Percentiles rank a stretch among this genome's conserved stretches.
These are phyloP conservation scores for Apiotrichum mycotoxinovorans DNA, from an alignment of 1,284 basidiomycete genomes.

Conservation along the genomic window DNA sequence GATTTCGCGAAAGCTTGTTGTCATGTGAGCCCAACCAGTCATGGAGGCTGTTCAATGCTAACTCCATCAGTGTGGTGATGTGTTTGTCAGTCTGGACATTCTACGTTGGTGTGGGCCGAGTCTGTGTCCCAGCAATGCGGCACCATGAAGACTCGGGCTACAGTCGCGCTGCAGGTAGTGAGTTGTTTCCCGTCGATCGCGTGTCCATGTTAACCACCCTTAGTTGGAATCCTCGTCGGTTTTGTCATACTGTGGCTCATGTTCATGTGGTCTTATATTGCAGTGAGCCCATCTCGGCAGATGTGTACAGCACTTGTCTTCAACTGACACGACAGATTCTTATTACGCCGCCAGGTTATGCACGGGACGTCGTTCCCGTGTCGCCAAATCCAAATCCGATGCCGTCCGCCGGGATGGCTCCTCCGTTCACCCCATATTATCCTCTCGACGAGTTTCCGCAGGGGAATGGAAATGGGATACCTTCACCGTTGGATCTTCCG, in stretches of 20 bases:
- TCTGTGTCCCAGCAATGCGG: slow-evolving; percentile 64
- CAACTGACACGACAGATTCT: slow-evolving; percentile 52
- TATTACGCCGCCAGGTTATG: slow-evolving; percentile 64
- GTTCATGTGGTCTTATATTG: slow-evolving; percentile 67
- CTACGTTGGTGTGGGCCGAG: slow-evolving; percentile 67
- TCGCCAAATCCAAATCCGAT: not conserved
- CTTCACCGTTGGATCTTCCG: no score
- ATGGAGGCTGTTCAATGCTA: not conserved
- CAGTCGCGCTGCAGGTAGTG: slow-evolving; percentile 58
- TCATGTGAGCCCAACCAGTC: slow-evolving; percentile 23
- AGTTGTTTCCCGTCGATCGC: slow-evolving; percentile 40
- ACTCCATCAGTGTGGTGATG: slow-evolving; percentile 33
- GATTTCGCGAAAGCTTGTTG: slow-evolving; percentile 29
- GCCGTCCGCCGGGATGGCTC: not conserved
- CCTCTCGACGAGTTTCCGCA: not conserved
- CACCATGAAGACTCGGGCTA: slow-evolving; percentile 51
- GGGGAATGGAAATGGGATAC: no score
- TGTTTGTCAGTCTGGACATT: slow-evolving; percentile 45
- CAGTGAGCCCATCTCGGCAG: slow-evolving; percentile 51
- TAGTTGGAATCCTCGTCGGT: slow-evolving; percentile 60
- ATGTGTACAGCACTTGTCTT: not conserved
- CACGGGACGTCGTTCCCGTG: slow-evolving; percentile 57
- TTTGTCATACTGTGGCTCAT: slow-evolving; percentile 64
- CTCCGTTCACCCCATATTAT: not conserved
- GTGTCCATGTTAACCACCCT: not conserved